phyloP scores from a whole-genome alignment of 2,329 filamentous ascomycete species.

The Cadophora sp. region DNA sequence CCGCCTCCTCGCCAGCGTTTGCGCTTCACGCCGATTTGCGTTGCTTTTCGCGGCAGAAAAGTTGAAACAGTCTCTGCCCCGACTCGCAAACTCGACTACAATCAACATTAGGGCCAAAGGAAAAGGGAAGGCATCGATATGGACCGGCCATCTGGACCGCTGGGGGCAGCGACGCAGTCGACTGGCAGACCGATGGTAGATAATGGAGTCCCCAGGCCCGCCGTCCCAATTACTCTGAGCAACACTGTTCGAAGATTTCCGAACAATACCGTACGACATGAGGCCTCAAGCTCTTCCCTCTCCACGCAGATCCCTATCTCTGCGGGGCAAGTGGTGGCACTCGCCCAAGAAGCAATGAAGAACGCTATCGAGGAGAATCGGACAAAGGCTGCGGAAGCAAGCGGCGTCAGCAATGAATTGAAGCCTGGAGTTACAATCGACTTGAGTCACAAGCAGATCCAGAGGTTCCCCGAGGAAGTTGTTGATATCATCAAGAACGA shows the following conservation, averaged over 20 bases:
- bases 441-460: conserved; percentile 76
- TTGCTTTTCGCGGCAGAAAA: conserved; percentile 16
- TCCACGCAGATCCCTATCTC: conserved; percentile 61
- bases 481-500: conserved; percentile 48
- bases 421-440: conserved; percentile 77
- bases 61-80: conserved; percentile 16
- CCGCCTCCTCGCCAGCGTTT: conserved; percentile 4
- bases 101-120: not conserved
- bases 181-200: conserved; percentile 51
- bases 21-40: conserved; percentile 10
- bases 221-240: conserved; percentile 41
- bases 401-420: conserved; percentile 64
- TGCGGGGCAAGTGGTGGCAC: conserved; percentile 67
- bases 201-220: conserved; percentile 45
- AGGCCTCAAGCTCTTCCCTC: conserved; percentile 51
- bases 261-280: conserved; percentile 56
- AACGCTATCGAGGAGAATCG: conserved; percentile 70
- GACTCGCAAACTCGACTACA: conserved; percentile 17
- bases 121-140: conserved; percentile 36
- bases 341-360: conserved; percentile 72
- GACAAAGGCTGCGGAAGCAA: conserved; percentile 66
- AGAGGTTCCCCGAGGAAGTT: conserved; percentile 49
- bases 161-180: conserved; percentile 47
- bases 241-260: conserved; percentile 46
- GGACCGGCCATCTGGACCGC: conserved; percentile 44